Conservation (phyloP, 768 basidiomycete species). For the Gymnopilus junonius region DNA sequence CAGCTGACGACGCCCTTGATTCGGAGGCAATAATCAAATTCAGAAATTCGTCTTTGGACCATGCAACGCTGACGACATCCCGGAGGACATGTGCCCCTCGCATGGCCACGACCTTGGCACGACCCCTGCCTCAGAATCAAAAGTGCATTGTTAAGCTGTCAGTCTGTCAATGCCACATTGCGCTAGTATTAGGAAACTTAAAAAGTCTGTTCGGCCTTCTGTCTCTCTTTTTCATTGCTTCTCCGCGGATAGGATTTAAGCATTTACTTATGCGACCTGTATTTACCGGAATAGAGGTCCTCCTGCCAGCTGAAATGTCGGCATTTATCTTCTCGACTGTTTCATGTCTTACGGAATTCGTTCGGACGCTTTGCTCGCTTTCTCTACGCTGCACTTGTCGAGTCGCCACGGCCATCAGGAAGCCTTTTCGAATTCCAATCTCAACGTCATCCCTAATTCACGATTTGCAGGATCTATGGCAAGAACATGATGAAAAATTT, state of each 20-base stretch:
- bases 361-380: neutral
- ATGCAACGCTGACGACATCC: conserved; percentile 5
- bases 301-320: neutral
- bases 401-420: neutral
- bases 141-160: neutral
- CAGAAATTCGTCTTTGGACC: conserved; percentile 5
- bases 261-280: neutral
- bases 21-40: conserved; percentile 1
- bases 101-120: conserved; percentile 8
- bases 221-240: neutral
- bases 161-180: conserved; percentile 6
- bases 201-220: conserved; percentile 9
- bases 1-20: neutral
- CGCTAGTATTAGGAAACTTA: conserved; percentile 10
- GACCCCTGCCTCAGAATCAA: conserved; percentile 10
- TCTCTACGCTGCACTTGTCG: neutral
- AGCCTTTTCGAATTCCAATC: too few species aligned
- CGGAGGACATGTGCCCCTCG: conserved; percentile 14
- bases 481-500: neutral
- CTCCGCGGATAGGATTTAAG: conserved; percentile 8
- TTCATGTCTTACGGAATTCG: neutral
- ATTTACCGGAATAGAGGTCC: neutral
- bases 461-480: neutral
- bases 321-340: neutral
- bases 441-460: neutral